Evolutionary conservation across 345 rosid species (phyloP).

Genomic region (Boechera stricta): DNA sequence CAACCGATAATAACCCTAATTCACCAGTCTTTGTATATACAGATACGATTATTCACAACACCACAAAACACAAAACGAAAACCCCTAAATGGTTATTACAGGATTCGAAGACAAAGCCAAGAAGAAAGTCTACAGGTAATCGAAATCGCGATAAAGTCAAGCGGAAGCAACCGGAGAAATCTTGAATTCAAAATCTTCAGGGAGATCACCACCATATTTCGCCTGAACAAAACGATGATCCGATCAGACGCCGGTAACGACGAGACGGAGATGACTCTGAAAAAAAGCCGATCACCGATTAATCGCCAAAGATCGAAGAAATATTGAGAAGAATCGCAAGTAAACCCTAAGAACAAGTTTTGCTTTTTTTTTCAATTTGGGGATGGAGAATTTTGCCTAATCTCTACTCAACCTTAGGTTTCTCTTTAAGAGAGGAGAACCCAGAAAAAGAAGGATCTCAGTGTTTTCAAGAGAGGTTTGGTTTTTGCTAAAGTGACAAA

Average conservation of each 20-base stretch:
- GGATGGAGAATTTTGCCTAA: constrained; percentile 48
- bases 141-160: constrained; percentile 27
- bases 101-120: constrained; percentile 43
- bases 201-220: constrained; percentile 51
- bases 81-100: constrained; percentile 44
- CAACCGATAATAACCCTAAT: constrained; percentile 36
- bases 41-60: constrained; percentile 32
- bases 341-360: constrained; percentile 34
- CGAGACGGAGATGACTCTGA: constrained; percentile 22
- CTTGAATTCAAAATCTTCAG: constrained; percentile 21
- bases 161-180: constrained; percentile 32
- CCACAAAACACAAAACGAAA: constrained; percentile 19
- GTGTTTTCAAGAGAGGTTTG: constrained; percentile 7
- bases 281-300: constrained; percentile 11
- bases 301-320: background rate
- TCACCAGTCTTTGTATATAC: constrained; percentile 26
- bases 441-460: background rate
- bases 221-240: constrained; percentile 36
- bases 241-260: constrained; percentile 42
- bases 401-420: constrained; percentile 49
- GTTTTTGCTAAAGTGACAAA: constrained; percentile 32
- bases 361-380: constrained; percentile 24
- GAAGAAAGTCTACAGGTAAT: constrained; percentile 46
- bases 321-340: background rate
- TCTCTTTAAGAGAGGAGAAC: constrained; percentile 46